phyloP scores from a whole-genome alignment of 305 asterid genomes.

The Fraxinus platypoda region DNA sequence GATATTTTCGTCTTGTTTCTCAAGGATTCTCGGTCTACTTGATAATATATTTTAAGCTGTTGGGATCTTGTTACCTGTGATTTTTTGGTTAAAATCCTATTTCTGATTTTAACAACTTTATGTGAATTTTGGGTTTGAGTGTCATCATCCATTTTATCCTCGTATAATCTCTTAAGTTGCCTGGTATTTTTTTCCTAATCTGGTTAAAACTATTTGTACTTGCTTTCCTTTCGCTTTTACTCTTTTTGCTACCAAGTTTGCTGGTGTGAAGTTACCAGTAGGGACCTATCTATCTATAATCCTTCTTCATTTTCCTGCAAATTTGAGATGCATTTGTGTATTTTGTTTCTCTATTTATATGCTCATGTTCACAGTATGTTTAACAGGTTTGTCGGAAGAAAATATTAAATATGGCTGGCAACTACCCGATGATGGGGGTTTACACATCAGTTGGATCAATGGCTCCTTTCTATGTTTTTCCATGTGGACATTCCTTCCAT shows the following conservation, averaged over 20 bases:
- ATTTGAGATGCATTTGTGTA: constrained; percentile 5
- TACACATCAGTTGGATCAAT: constrained; percentile 79
- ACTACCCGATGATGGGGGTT: constrained; percentile 60
- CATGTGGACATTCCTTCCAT: constrained; percentile 95
- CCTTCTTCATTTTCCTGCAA: constrained; percentile 1
- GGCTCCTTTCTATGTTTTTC: constrained; percentile 97
- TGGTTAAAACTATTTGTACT: neutral
- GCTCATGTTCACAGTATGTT: constrained; percentile 29
- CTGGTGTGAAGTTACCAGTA: neutral
- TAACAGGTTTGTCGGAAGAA: constrained; percentile 77
- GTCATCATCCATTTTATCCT: neutral
- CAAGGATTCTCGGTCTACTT: neutral
- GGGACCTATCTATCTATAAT: neutral
- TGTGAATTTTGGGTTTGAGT: neutral
- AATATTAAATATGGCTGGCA: constrained; percentile 65
- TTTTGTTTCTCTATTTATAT: constrained; percentile 11
- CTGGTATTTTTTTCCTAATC: neutral
- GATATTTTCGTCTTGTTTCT: constrained; percentile 14
- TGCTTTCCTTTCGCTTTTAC: neutral
- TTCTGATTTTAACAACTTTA: neutral
- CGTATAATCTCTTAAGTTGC: neutral
- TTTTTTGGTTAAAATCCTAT: neutral
- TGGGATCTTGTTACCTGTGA: neutral
- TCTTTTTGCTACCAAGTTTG: neutral
- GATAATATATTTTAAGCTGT: neutral